Base-by-base conservation (phyloP, 805 yeast species). In the Teunomyces gatunensis region DNA sequence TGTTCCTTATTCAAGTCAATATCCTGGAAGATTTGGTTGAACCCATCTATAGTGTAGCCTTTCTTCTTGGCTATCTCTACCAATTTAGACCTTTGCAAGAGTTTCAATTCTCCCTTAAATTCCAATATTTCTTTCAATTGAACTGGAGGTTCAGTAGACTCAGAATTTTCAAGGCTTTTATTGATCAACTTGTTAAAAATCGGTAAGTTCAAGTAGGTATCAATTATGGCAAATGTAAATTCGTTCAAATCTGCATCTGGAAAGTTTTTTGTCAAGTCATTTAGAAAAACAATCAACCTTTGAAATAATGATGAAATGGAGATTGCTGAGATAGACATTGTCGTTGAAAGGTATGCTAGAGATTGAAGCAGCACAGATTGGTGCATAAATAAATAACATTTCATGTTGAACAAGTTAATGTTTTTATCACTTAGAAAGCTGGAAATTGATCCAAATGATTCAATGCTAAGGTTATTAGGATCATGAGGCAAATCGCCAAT, bases 21-120 rank as follows among this genome's bases (percentile, higher is more conserved):
- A 10, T 67, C 70, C 10, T 60, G 56, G 11, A 63, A 52, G 6
- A 57, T 45, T 12, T 48, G 54, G 12, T 49, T 46, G 9, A 59
- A 36, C 7, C 64, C 60, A 23, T 52, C 49, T 10, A 67, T 53
- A 7, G 34, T 33, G 44, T 47, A 63, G 0, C 65, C 65, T 5
- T 49, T 51, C 3, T 46, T 28, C n/a, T 45, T 42, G 3, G 60
- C 72, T 2, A 68, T 42, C 30, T 60, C 59, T 17, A 53, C 54
- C 5, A 80, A 51, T 37, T 69, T 67, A 15, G 79, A 69, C 46
- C 87, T 62, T 54, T 79, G 80, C 25, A 74, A 50, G 7, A 81
- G 57, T 32, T 70, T 65, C 15, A 83, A 54, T 39, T 81, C 83
- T 1, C 81, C 87, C 37, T 75, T 61, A 39, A 64, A 68, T 51